Evolutionary conservation across 495 filamentous ascomycete species (phyloP).

Genomic region (Aspergillus leporis): DNA sequence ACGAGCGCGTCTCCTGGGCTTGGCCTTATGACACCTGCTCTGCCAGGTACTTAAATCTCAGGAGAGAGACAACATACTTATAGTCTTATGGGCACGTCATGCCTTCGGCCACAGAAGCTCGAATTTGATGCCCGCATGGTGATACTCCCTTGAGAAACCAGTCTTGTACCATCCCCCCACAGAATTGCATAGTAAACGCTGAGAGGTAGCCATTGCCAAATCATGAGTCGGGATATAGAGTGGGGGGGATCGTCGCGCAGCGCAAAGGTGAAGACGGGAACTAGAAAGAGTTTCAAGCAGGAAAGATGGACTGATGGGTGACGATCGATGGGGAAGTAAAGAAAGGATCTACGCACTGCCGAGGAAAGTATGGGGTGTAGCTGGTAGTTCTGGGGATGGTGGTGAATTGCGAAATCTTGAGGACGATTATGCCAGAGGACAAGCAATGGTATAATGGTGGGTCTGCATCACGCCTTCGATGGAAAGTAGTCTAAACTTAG

Average conservation of each 20-base stretch:
- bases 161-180: background rate
- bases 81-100: background rate
- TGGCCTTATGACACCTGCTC: too few species aligned
- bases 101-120: background rate
- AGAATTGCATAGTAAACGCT: background rate
- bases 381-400: background rate
- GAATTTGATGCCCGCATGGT: background rate
- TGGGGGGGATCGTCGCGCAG: background rate
- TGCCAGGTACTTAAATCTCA: background rate
- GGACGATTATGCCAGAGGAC: constrained; percentile 5
- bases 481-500: background rate
- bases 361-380: background rate
- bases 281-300: background rate
- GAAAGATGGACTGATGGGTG: background rate
- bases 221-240: background rate
- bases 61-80: background rate
- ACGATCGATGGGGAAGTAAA: background rate
- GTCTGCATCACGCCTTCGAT: constrained; percentile 11
- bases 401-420: constrained; percentile 10
- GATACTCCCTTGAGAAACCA: background rate
- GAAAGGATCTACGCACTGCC: background rate
- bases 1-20: background rate
- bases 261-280: background rate
- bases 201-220: background rate
- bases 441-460: constrained; percentile 20